Percentiles rank a stretch among this genome's conserved stretches.
These are phyloP conservation scores for Aspergillus flavus DNA, from an alignment of 2,329 filamentous ascomycete genomes.

Conservation along the genomic window DNA sequence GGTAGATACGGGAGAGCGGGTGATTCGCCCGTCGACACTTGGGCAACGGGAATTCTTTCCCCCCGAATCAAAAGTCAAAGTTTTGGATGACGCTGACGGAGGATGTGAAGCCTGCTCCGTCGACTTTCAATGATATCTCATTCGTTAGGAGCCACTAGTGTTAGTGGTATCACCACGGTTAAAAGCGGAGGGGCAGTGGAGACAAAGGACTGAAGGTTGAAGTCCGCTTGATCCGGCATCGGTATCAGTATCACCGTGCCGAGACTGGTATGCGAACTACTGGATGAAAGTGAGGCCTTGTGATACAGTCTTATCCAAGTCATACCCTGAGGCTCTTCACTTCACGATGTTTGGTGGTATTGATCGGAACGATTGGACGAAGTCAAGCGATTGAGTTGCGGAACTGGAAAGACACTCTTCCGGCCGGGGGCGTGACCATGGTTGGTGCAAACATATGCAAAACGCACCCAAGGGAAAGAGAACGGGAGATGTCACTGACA, in stretches of 20 bases:
- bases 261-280: neutral
- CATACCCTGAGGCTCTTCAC: conserved; percentile 1
- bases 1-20: conserved; percentile 6
- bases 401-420: neutral
- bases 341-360: neutral
- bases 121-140: neutral
- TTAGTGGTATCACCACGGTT: neutral
- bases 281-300: neutral
- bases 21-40: conserved; percentile 5
- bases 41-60: neutral
- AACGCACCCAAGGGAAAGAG: neutral
- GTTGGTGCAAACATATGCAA: neutral
- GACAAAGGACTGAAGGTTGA: neutral
- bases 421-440: conserved; percentile 4
- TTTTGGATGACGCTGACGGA: neutral
- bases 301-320: conserved; percentile 1
- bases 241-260: neutral
- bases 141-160: conserved; percentile 1
- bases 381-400: conserved; percentile 10
- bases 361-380: conserved; percentile 2
- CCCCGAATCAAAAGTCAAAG: neutral
- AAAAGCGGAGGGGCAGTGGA: conserved; percentile 10
- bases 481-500: neutral
- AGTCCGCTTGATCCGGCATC: neutral
- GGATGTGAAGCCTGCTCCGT: neutral